Base-by-base conservation (phyloP, 2,329 filamentous ascomycete genomes). In the Pseudocercospora macadamiae region DNA sequence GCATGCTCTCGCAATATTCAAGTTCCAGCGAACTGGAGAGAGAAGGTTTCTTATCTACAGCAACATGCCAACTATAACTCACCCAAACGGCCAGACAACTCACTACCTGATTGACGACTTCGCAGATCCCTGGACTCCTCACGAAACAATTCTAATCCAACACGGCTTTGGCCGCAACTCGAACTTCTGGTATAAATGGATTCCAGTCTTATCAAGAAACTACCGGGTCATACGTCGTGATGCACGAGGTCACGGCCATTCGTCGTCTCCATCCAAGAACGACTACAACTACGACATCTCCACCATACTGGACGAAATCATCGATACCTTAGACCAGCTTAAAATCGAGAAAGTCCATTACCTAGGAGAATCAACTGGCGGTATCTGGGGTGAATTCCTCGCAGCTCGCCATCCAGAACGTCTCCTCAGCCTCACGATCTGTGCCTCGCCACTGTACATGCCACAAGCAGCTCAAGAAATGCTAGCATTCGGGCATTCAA, bases 161-260 rank as follows among this genome's bases (percentile, higher is more conserved):
- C 73, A 75, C n/a, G 73, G 73, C 7, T 75, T 75, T 55, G 73
- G 64, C 2, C 67, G 73, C 7, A 69, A 73, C 53, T 55, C 69
- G 3, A 66, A 57, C 6, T 73, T 74, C 57, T 75, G 72, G 72
- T 71, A 75, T 54, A 71, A 74, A 49, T 75, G 73, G 73, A 65
- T 75, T 18, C 73, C 73, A 1, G 30, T 67, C 3, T 61, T 75
- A n/a, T 56, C 70, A 1, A 66, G 64, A 1, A 51, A 67, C 5
- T 75, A 72, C 61, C 66, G 65, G 9, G 68, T 75, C 16, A 70
- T 75, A 47, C 64, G 73, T 5, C 68, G 73, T 6, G 73, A 74
- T 59, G 63, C 73, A 0, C 64, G 72, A 10, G 73, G 73, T 0
- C 73, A 75, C 59, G 73, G 73, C 2, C 55, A 64, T 23, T 75